phyloP scores from a whole-genome alignment of 75 land plant species.

The Chamaecyparis obtusa region DNA sequence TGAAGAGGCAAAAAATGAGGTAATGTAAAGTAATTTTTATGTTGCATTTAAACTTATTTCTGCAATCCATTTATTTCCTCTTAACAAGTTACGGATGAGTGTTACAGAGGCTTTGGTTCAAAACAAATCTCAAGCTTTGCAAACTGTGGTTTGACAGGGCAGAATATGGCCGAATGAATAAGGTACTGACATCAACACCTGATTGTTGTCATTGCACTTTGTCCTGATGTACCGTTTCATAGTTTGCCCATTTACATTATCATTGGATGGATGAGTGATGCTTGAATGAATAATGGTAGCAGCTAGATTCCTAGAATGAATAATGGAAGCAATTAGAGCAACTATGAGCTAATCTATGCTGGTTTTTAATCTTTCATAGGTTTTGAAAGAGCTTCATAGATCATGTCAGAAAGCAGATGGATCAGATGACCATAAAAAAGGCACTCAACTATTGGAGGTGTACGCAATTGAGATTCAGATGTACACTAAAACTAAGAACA shows the following conservation, averaged over 20 bases:
- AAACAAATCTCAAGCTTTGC: conserved; percentile 94
- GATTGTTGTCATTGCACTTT: not conserved
- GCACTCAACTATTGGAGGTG: conserved; percentile 93
- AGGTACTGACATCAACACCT: conserved; percentile 39
- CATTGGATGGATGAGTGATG: not conserved
- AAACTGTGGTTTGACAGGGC: conserved; percentile 97
- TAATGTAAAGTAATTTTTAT: conserved; percentile 6
- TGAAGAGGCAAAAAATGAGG: conserved; percentile 99
- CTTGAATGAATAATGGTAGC: not conserved
- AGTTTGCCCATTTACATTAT: not conserved
- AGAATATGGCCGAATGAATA: conserved; percentile 96
- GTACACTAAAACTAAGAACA: conserved; percentile 98
- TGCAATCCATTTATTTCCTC: not conserved
- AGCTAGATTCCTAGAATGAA: not conserved
- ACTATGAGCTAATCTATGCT: not conserved
- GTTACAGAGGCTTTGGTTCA: conserved; percentile 94
- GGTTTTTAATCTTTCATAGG: conserved; percentile 34
- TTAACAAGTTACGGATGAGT: not conserved
- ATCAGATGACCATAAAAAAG: conserved; percentile 97
- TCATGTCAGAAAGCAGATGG: conserved; percentile 96
- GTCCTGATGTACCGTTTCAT: not conserved
- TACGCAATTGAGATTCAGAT: conserved; percentile 99
- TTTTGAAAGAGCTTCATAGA: conserved; percentile 91
- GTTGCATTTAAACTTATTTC: not conserved
- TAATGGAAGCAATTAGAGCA: not conserved